Evolutionary conservation across 2,329 filamentous ascomycete species (phyloP), one percentile per base, ranked within the genome.

Genomic region (Calonectria crousiana): DNA sequence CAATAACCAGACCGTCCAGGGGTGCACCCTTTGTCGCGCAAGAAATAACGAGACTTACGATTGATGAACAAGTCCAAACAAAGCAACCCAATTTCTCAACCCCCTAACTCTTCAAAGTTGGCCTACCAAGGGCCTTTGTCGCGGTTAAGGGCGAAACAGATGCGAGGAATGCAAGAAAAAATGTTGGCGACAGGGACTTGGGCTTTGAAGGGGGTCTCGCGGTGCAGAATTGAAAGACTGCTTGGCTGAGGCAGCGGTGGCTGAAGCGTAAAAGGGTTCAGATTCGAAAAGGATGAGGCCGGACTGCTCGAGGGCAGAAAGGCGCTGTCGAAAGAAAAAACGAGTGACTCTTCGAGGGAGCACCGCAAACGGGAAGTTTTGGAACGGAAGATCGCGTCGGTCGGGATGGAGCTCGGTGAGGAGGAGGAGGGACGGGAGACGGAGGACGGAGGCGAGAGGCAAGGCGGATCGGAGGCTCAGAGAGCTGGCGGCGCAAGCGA

Each of bases 401-500:
- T 78, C 79, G 78, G 76, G 76, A 78, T 79, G 77, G 79, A 80
- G 79, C 78, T 81, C 78, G 79, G 77, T 80, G 80, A 81, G 75
- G 69, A 78, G 65, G 78, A 80, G 74, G 75, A 79, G 76, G 70
- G 76, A 79, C 77, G 74, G 73, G 67, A 78, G 56, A 71, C 71
- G 75, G 76, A 72, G 66, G 75, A 79, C 75, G 73, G 75, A 76
- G 65, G 72, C 75, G 75, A 80, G 71, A 80, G 66, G 80, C 79
- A 79, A 79, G 82, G 81, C 83, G 85, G 85, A 84, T 85, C 84
- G 83, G 84, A 86, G 85, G 86, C 87, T 87, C 85, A 87, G 83
- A 83, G 83, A 82, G 83, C 82, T 84, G 84, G 84, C 84, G 84
- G 84, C 84, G 84, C 86, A 89, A 89, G 87, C 87, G 88, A 89